A percentile compares a stretch with the other conserved stretches of the same genome.
phyloP scores from a whole-genome alignment of 2,329 filamentous ascomycete genomes.

The Anthostomella pinea region DNA sequence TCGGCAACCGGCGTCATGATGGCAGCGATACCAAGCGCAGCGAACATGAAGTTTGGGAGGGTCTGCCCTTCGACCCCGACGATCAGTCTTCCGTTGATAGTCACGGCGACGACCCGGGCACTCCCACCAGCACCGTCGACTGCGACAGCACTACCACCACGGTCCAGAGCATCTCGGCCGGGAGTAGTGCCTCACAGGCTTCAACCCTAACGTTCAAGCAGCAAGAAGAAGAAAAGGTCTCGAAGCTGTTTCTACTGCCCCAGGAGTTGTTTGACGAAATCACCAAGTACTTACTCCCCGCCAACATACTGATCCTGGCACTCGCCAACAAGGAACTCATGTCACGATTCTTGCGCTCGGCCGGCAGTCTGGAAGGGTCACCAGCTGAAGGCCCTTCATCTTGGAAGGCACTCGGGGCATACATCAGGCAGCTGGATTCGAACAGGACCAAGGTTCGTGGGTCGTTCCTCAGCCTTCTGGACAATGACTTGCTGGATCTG shows the following conservation, averaged over 20 bases:
- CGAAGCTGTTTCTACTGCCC: conserved; percentile 19
- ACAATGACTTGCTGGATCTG: conserved; percentile 20
- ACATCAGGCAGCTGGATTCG: conserved; percentile 12
- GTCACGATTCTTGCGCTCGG: conserved; percentile 17
- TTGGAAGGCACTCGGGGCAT: conserved; percentile 14
- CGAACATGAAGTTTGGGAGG: conserved; percentile 4
- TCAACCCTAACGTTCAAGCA: too few species aligned
- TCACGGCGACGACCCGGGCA: conserved; percentile 6
- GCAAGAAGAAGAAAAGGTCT: too few species aligned
- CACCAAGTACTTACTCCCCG: conserved; percentile 17
- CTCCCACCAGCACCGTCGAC: conserved; percentile 3
- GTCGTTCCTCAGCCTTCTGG: conserved; percentile 19
- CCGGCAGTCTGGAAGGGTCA: background rate
- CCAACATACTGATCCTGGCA: conserved; percentile 20
- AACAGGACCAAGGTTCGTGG: conserved; percentile 18
- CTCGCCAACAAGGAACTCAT: conserved; percentile 26
- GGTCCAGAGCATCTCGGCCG: background rate
- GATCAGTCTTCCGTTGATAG: conserved; percentile 15
- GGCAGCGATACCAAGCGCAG: background rate
- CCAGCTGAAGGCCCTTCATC: conserved; percentile 3
- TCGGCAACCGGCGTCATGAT: too few species aligned
- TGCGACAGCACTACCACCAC: conserved; percentile 3
- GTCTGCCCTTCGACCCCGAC: conserved; percentile 7
- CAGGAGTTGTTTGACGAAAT: conserved; percentile 26
- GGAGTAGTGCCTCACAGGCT: too few species aligned